Conservation (phyloP, 2,329 filamentous ascomycete species). For the Microdochium paspali region DNA sequence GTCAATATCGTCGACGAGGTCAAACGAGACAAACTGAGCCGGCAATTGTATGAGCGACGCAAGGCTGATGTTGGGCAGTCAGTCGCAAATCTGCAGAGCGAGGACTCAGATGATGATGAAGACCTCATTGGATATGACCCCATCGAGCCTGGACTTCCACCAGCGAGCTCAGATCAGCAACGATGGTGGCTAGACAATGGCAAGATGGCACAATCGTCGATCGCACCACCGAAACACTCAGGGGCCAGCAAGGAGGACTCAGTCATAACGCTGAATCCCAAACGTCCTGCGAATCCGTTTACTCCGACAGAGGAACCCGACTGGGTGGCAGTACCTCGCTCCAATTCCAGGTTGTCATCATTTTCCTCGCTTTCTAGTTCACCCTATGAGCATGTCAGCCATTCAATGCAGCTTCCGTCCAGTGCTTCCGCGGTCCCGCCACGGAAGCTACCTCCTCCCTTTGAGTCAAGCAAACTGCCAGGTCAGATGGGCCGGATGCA, state of each 20-base stretch:
- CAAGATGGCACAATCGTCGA: constrained; percentile 63
- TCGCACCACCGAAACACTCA: constrained; percentile 50
- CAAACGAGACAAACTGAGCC: constrained; percentile 62
- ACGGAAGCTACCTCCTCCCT: constrained; percentile 42
- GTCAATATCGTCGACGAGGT: constrained; percentile 74
- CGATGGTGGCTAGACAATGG: constrained; percentile 66
- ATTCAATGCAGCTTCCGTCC: constrained; percentile 35
- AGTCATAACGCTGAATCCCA: constrained; percentile 59
- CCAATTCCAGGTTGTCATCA: constrained; percentile 41
- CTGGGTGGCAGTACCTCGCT: constrained; percentile 62
- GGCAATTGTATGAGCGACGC: constrained; percentile 63
- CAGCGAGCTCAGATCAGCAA: constrained; percentile 57
- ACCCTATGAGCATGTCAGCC: constrained; percentile 47
- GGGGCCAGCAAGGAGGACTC: constrained; percentile 31
- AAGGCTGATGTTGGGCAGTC: constrained; percentile 56
- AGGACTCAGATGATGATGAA: constrained; percentile 65
- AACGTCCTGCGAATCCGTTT: constrained; percentile 76
- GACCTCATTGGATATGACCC: constrained; percentile 74
- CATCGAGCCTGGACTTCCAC: constrained; percentile 67
- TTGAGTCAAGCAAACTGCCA: constrained; percentile 35
- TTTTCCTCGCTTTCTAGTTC: constrained; percentile 50
- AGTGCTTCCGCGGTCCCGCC: constrained; percentile 33
- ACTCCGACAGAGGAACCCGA: constrained; percentile 64
- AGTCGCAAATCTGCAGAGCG: constrained; percentile 43
- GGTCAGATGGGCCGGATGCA: constrained; percentile 33